A percentile compares a stretch with the other conserved stretches of the same genome.
Conservation (phyloP, 73 alveolate genomes). For the Paramecium sonneborni region DNA sequence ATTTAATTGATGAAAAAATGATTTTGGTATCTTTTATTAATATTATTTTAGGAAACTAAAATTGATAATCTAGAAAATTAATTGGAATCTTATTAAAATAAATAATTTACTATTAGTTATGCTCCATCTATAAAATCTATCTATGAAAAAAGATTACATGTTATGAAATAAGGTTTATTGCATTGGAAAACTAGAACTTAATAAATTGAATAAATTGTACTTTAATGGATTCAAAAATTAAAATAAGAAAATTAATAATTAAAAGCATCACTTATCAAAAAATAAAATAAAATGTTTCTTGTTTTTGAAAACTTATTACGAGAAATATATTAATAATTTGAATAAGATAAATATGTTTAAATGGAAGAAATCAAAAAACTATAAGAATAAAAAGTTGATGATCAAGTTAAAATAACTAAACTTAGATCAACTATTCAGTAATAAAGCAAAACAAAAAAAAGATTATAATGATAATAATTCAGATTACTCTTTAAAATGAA, state of each 20-base stretch:
- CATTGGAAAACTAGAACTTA: constrained; percentile 47
- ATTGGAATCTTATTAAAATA: constrained; percentile 18
- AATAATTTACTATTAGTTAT: not conserved
- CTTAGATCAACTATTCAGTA: not conserved
- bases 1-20: constrained; percentile 18
- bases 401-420: not conserved
- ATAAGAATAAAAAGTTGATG: not conserved
- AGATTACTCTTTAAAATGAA: not conserved
- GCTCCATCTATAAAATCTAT: not conserved
- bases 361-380: not conserved
- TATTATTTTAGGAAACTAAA: not conserved
- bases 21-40: not conserved
- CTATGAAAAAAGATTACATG: constrained; percentile 14
- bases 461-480: not conserved
- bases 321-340: not conserved
- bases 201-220: not conserved
- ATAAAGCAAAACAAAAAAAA: not conserved
- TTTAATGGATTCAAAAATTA: constrained; percentile 28
- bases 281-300: constrained; percentile 26
- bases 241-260: constrained; percentile 1
- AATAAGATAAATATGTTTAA: not conserved
- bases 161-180: constrained; percentile 18
- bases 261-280: not conserved
- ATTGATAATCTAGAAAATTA: not conserved
- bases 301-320: constrained; percentile 27